Percentiles rank a stretch among this genome's conserved stretches.
These are phyloP conservation scores for Globisporangium okanoganense DNA, from an alignment of 352 stramenopile species.

Conservation along the genomic window DNA sequence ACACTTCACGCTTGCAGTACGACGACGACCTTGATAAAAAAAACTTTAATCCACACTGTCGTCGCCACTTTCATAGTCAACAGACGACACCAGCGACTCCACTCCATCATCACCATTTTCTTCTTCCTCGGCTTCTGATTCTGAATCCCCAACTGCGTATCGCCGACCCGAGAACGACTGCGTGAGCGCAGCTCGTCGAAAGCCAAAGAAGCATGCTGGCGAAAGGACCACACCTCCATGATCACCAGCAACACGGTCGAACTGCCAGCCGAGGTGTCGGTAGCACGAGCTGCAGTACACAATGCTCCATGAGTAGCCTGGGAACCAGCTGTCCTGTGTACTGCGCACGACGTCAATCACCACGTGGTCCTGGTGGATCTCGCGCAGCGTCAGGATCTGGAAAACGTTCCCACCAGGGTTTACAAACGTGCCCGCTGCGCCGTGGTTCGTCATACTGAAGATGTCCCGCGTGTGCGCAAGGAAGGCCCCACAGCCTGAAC, in stretches of 20 bases:
- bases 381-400: conserved; percentile 73
- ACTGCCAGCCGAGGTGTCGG: conserved; percentile 76
- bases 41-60: background rate
- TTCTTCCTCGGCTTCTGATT: background rate
- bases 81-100: conserved; percentile 2
- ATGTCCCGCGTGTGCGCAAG: conserved; percentile 71
- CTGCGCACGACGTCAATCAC: conserved; percentile 42
- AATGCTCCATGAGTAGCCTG: conserved; percentile 79
- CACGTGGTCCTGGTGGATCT: conserved; percentile 39
- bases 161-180: conserved; percentile 21
- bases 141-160: conserved; percentile 1
- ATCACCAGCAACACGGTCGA: conserved; percentile 34
- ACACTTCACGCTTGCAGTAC: background rate
- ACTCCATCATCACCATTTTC: background rate
- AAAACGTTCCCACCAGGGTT: conserved; percentile 76
- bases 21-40: background rate
- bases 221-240: background rate
- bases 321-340: conserved; percentile 76
- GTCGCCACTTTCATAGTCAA: conserved; percentile 3
- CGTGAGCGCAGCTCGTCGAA: conserved; percentile 56
- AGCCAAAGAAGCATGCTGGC: conserved; percentile 59
- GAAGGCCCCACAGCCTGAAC: conserved; percentile 52
- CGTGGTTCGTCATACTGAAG: conserved; percentile 68
- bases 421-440: conserved; percentile 69
- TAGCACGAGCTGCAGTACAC: conserved; percentile 65